Evolutionary conservation across 257 asterid species (phyloP).

Genomic region (Echites panduratus): DNA sequence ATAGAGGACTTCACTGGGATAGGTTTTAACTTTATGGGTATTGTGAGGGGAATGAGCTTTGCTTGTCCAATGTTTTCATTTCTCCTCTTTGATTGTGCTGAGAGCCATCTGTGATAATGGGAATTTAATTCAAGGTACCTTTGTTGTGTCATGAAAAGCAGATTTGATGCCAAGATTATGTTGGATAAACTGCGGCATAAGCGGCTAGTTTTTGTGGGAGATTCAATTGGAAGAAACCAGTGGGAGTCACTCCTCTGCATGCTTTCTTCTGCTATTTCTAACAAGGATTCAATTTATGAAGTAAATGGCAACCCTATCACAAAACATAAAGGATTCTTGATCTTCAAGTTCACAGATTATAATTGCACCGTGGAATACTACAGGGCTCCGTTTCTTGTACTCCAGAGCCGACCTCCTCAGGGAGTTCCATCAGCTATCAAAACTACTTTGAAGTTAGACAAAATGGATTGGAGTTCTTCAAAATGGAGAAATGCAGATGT

Average conservation of each 20-base stretch:
- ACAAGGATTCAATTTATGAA: conserved; percentile 59
- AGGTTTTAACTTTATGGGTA: neutral
- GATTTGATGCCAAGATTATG: conserved; percentile 70
- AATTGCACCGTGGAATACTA: conserved; percentile 86
- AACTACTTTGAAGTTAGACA: conserved; percentile 73
- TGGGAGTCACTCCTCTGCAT: conserved; percentile 97
- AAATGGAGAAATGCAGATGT: conserved; percentile 79
- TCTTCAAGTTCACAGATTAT: conserved; percentile 67
- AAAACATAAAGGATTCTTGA: conserved; percentile 82
- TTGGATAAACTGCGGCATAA: conserved; percentile 70
- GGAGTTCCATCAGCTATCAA: conserved; percentile 31
- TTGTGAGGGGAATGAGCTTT: neutral
- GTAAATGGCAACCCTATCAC: conserved; percentile 89
- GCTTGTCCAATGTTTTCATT: neutral
- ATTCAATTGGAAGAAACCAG: conserved; percentile 98
- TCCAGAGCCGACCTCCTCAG: conserved; percentile 85
- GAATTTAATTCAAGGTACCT: neutral
- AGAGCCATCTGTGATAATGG: neutral
- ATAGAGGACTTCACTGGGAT: neutral
- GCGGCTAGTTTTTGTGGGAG: conserved; percentile 81
- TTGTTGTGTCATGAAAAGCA: conserved; percentile 22
- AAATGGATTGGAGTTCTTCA: conserved; percentile 73
- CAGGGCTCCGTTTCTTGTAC: conserved; percentile 84
- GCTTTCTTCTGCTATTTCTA: conserved; percentile 59
- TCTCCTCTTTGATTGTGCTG: neutral